phyloP scores from a whole-genome alignment of 2,329 filamentous ascomycete genomes.

The Cercospora brassicicola region DNA sequence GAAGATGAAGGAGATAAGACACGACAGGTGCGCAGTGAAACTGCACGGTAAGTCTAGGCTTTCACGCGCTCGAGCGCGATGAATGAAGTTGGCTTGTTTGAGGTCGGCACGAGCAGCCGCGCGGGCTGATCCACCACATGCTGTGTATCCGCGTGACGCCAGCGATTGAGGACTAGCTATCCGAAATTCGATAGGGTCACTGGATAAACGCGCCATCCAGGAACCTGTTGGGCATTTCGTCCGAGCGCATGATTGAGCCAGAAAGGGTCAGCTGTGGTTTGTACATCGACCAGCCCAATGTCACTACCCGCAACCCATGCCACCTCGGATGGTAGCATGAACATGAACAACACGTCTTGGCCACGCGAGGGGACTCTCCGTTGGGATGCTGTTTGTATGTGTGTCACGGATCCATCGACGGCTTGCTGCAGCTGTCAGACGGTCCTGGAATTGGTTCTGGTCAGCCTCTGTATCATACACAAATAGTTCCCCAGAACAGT shows the following conservation, averaged over 20 bases:
- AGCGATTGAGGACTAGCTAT: conserved; percentile 1
- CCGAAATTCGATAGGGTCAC: background rate
- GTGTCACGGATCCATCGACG: conserved; percentile 22
- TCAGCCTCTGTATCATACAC: background rate
- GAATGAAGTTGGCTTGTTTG: conserved; percentile 14
- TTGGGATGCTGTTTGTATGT: conserved; percentile 20
- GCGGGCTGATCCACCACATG: conserved; percentile 3
- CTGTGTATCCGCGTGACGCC: conserved; percentile 14
- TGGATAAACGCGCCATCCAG: background rate
- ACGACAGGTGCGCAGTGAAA: conserved; percentile 17
- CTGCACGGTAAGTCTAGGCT: conserved; percentile 9
- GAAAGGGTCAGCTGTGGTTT: conserved; percentile 9
- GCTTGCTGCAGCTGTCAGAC: conserved; percentile 26
- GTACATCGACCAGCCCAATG: conserved; percentile 15
- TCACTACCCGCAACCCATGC: conserved; percentile 17
- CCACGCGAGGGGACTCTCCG: conserved; percentile 21
- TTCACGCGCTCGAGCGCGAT: conserved; percentile 16
- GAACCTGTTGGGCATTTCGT: background rate
- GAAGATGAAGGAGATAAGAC: conserved; percentile 11
- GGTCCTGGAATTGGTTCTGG: conserved; percentile 9
- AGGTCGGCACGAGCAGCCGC: conserved; percentile 15
- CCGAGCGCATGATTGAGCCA: background rate
- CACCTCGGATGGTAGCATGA: conserved; percentile 22
- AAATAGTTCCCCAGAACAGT: background rate
- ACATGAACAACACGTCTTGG: conserved; percentile 14